Evolutionary conservation across 495 filamentous ascomycete species (phyloP).

Genomic region (Usnea hakonensis): DNA sequence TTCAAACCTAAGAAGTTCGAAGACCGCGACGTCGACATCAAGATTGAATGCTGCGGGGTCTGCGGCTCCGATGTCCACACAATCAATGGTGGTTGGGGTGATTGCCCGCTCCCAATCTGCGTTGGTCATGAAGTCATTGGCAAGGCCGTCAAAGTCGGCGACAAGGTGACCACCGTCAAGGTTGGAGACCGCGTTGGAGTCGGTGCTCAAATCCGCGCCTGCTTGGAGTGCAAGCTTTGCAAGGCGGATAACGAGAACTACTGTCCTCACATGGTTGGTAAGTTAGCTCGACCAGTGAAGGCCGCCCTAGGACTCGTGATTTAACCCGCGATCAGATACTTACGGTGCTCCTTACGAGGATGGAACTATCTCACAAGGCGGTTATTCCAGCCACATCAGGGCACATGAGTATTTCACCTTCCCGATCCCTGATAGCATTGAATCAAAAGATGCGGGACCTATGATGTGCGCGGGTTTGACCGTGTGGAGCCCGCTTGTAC

Average conservation of each 20-base stretch:
- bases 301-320: too few relatives aligned
- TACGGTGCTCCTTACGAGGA: conserved; percentile 58
- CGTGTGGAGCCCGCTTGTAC: conserved; percentile 67
- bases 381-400: conserved; percentile 62
- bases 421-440: conserved; percentile 68
- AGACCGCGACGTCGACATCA: conserved; percentile 65
- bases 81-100: conserved; percentile 69
- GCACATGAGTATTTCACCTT: conserved; percentile 64
- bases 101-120: conserved; percentile 57
- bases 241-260: conserved; percentile 72
- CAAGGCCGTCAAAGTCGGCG: conserved; percentile 60
- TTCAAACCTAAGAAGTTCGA: conserved; percentile 74
- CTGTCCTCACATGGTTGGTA: conserved; percentile 54
- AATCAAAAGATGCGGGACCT: conserved; percentile 61
- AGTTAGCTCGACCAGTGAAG: conserved; percentile 10
- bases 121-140: conserved; percentile 74
- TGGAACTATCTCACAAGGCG: conserved; percentile 56
- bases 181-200: conserved; percentile 73
- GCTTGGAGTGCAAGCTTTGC: conserved; percentile 61
- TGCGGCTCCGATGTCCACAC: conserved; percentile 76
- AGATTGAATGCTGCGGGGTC: conserved; percentile 67
- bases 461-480: conserved; percentile 90
- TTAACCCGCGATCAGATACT: conserved; percentile 40
- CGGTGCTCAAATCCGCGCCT: conserved; percentile 68
- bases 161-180: conserved; percentile 57